Base-by-base conservation (phyloP, 2,329 filamentous ascomycete species). In the Cercospora zeae-maydis region DNA sequence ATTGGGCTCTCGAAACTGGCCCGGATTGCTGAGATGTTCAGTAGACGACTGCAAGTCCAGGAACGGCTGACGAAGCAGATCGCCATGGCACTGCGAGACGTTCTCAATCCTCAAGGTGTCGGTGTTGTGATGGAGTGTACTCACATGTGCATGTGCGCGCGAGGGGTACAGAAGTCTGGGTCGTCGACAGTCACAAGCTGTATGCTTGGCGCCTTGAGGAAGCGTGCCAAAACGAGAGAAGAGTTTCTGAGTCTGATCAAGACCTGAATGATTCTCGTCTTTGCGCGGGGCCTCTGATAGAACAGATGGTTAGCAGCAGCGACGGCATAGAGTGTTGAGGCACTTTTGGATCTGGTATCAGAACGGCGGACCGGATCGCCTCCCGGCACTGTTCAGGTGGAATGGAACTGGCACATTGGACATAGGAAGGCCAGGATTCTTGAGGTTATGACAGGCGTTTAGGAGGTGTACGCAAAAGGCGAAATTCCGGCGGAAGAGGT, bases 121-220 rank as follows among this genome's bases (percentile, higher is more conserved):
- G 93, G 91, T 19, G 95, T 99, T 2, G 93, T 99, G 63, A 96
- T 99, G 89, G 95, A 99, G 75, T 96, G 91, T 13, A 93, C 87
- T 73, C 95, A 99, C 79, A 81, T 98, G 52, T 99, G 95, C 82
- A 99, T 98, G 93, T 92, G 96, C 14, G 98, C 97, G 93, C 87
- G 95, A 52, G 95, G 95, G n/a, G 93, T 99, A 9, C 86, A 97
- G 75, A 97, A 99, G 82, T 92, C 92, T 0, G 86, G 84, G 42
- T 88, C 90, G 56, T 89, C 86, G 16, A 98, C 95, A 6, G 95
- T 96, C 37, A 99, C 95, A 16, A 97, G 92, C 80, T 98, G 93
- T 76, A 96, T 99, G 79, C 85, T 98, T n/a, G 95, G 95, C 39
- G 93, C 92, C 72, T 96, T 99, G 83, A 88, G 96, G 74, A 88